These are phyloP conservation scores for Hirschioporus abietinus DNA, from an alignment of 768 basidiomycete species.

Conservation along the genomic window DNA sequence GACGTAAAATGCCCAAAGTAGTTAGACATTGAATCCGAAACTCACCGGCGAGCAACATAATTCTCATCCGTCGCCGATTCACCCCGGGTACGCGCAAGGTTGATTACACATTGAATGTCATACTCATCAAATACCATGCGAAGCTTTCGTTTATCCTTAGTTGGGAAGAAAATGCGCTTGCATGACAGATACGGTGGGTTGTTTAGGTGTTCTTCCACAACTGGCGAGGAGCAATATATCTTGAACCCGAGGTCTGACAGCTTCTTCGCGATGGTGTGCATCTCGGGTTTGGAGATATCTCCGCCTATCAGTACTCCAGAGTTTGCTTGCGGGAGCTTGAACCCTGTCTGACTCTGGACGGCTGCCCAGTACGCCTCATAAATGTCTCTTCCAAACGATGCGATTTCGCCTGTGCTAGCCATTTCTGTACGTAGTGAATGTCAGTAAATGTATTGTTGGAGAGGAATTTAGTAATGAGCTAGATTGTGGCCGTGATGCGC, in stretches of 20 bases:
- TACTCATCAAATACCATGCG: slow-evolving; percentile 91
- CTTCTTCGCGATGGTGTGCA: slow-evolving; percentile 73
- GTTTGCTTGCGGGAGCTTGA: slow-evolving; percentile 79
- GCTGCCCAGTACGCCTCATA: slow-evolving; percentile 97
- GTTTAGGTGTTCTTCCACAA: slow-evolving; percentile 79
- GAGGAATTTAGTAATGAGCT: background rate
- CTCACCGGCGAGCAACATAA: slow-evolving; percentile 88
- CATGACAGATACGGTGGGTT: slow-evolving; percentile 68
- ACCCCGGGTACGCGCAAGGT: slow-evolving; percentile 79
- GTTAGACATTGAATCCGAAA: slow-evolving; percentile 12
- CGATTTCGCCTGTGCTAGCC: slow-evolving; percentile 98
- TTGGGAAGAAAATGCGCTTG: slow-evolving; percentile 94
- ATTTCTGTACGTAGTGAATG: slow-evolving; percentile 55
- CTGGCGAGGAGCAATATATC: slow-evolving; percentile 80
- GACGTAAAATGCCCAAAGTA: slow-evolving; percentile 8
- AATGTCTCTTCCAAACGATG: slow-evolving; percentile 88
- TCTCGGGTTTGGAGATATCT: slow-evolving; percentile 82
- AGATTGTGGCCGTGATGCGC: background rate
- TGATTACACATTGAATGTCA: slow-evolving; percentile 92
- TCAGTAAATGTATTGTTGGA: slow-evolving; percentile 1
- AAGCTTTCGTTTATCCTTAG: slow-evolving; percentile 91
- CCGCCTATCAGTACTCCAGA: slow-evolving; percentile 93
- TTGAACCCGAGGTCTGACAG: slow-evolving; percentile 90
- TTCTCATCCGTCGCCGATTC: slow-evolving; percentile 81
- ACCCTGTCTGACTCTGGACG: slow-evolving; percentile 91